Conservation (phyloP, 1,284 basidiomycete genomes). For the Leucoagaricus sp. region DNA sequence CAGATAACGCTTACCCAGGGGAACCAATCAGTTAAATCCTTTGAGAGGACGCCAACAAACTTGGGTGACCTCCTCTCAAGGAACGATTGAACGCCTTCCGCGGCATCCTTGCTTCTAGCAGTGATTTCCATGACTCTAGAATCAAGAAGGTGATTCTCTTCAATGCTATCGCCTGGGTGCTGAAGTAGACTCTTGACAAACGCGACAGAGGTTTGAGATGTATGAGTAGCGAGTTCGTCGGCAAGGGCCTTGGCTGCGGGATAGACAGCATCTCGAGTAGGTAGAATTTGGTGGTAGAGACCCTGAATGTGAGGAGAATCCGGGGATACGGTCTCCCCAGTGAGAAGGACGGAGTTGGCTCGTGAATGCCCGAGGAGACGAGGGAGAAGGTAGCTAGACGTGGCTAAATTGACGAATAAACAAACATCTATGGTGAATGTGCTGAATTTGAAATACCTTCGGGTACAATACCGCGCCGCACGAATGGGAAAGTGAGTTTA, state of each 20-base stretch:
- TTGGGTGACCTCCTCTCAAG: constrained; percentile 45
- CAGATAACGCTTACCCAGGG: constrained; percentile 46
- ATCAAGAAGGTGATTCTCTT: constrained; percentile 56
- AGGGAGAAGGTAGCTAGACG: constrained; percentile 54
- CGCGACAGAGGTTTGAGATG: constrained; percentile 50
- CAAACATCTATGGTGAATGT: background rate
- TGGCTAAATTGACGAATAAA: constrained; percentile 34
- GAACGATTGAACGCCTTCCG: constrained; percentile 51
- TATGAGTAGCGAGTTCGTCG: constrained; percentile 50
- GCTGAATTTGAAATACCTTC: constrained; percentile 40
- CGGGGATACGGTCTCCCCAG: constrained; percentile 44
- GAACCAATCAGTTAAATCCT: constrained; percentile 41
- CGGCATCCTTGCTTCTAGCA: constrained; percentile 40
- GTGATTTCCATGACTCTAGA: constrained; percentile 47
- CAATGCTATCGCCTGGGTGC: constrained; percentile 46
- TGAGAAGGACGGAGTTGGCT: constrained; percentile 51
- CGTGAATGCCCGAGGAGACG: constrained; percentile 52
- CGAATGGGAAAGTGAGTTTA: constrained; percentile 55
- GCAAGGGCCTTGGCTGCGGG: constrained; percentile 53
- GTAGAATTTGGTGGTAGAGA: constrained; percentile 49
- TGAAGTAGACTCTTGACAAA: constrained; percentile 54
- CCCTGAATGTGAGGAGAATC: constrained; percentile 44
- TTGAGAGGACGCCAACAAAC: constrained; percentile 46
- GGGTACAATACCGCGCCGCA: constrained; percentile 53
- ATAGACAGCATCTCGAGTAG: constrained; percentile 51